Base-by-base conservation (phyloP, 169 alveolate genomes). In the Plasmodium chabaudi region DNA sequence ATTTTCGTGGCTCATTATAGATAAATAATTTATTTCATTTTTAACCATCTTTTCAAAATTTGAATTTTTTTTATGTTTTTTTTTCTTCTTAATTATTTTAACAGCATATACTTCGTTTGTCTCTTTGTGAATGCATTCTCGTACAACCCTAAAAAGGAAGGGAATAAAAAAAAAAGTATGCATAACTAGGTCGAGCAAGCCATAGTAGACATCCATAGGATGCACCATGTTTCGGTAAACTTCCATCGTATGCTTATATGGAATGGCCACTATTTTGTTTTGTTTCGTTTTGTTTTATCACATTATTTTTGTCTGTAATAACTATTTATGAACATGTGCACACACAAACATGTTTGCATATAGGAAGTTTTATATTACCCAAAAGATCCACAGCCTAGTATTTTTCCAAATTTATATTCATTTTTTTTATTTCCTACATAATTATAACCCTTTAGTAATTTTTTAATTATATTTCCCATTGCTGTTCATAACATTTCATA, bases 1-100 rank as follows among this genome's bases (percentile, higher is more conserved):
- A 72, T 93, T 89, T 15, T 88, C 92, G 69, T 93, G 96, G 53
- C 92, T 79, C 63, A 92, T 61, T 19, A 63, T 51, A 27, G 84
- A 60, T 42, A 87, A 65, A 60, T 70, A 68, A 39, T 68, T 72
- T 46, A 87, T 71, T 53, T 68, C 93, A 79, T 79, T 68, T 39
- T 74, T 74, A 2, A 74, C 88, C 88, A 74, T 74, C 25, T 74
- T 74, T 17, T 74, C 88, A 74, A 74, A 74, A 17, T 55, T 74
- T 1, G 17, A 60, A 55, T 61, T 74, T 42, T 74, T 74, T 55
- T 60, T 74, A 61, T 53, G 88, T 17, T 74, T 74, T 60, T 60
- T 74, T 23, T 74, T 74, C 19, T 74, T 74, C 25, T 74, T 74
- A 17, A 74, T 74, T n/a, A 74, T 74, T 51, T 74, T 74, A 21